A percentile compares a stretch with the other conserved stretches of the same genome.
Conservation (phyloP, 352 stramenopile genomes). For the Phytophthora macrochlamydospora region DNA sequence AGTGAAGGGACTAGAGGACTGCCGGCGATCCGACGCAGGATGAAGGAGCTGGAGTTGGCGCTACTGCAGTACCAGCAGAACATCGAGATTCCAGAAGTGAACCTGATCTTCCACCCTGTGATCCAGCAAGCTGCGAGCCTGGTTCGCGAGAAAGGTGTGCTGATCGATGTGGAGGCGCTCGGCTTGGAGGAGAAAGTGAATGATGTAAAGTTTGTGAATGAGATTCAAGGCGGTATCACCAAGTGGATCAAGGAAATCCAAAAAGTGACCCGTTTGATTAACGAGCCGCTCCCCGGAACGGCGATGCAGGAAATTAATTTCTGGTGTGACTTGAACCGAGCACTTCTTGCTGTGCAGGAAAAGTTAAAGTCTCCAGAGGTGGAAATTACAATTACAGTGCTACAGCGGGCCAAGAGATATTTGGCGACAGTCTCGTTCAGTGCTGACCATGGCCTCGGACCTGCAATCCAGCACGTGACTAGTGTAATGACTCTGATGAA, state of each 20-base stretch:
- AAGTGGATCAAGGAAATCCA: conserved; percentile 96
- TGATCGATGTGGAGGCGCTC: conserved; percentile 84
- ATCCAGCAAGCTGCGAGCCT: conserved; percentile 83
- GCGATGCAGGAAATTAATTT: conserved; percentile 96
- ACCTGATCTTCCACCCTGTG: conserved; percentile 86
- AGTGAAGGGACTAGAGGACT: conserved; percentile 75
- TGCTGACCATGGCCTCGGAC: conserved; percentile 87
- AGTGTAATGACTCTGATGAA: conserved; percentile 94
- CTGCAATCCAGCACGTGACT: conserved; percentile 84
- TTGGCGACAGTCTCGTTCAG: conserved; percentile 91
- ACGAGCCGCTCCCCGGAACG: conserved; percentile 85
- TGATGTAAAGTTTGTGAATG: conserved; percentile 86
- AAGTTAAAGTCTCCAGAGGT: conserved; percentile 90
- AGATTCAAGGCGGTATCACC: conserved; percentile 90
- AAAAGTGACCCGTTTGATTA: conserved; percentile 91
- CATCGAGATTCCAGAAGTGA: conserved; percentile 94
- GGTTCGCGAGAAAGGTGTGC: conserved; percentile 72
- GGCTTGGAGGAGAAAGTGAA: conserved; percentile 84
- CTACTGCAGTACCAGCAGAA: conserved; percentile 95
- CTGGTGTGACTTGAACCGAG: conserved; percentile 92
- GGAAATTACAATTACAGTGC: conserved; percentile 89
- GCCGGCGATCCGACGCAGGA: conserved; percentile 86
- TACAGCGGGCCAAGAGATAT: conserved; percentile 93
- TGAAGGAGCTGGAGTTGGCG: conserved; percentile 95
- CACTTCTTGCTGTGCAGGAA: conserved; percentile 84